Conservation (phyloP, 345 rosid species). For the Gossypium thurberi region DNA sequence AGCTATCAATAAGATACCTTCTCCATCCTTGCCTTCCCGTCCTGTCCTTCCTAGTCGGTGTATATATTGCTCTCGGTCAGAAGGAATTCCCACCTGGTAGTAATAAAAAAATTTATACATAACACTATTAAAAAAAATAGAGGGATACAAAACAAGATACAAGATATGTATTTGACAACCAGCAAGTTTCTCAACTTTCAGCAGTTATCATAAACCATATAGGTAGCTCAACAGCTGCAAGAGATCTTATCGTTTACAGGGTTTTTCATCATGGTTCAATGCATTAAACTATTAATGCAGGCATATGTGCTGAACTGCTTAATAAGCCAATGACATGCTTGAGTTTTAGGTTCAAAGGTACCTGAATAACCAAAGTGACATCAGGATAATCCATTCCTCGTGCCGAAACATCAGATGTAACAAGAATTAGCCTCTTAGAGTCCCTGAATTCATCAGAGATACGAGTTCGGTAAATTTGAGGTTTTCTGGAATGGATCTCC, state of each 20-base stretch:
- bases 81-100: slow-evolving; percentile 74
- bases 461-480: slow-evolving; percentile 71
- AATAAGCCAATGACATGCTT: not conserved
- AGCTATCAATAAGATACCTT: slow-evolving; percentile 77
- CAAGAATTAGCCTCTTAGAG: slow-evolving; percentile 67
- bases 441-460: slow-evolving; percentile 78
- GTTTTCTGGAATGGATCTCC: slow-evolving; percentile 91
- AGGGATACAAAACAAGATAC: not conserved
- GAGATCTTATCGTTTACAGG: not conserved
- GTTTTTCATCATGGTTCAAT: not conserved
- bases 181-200: not conserved
- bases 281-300: not conserved
- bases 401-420: slow-evolving; percentile 89
- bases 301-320: not conserved
- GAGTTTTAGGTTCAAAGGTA: slow-evolving; percentile 21
- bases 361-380: slow-evolving; percentile 96
- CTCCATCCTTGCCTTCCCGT: slow-evolving; percentile 75
- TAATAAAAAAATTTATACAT: not conserved
- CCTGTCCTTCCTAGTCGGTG: slow-evolving; percentile 95
- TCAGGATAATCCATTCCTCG: slow-evolving; percentile 95
- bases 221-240: not conserved
- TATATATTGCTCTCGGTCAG: slow-evolving; percentile 72
- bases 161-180: not conserved
- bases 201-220: not conserved
- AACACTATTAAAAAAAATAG: not conserved